Base-by-base conservation (phyloP, 495 filamentous ascomycete species). In the Neurospora sp. region DNA sequence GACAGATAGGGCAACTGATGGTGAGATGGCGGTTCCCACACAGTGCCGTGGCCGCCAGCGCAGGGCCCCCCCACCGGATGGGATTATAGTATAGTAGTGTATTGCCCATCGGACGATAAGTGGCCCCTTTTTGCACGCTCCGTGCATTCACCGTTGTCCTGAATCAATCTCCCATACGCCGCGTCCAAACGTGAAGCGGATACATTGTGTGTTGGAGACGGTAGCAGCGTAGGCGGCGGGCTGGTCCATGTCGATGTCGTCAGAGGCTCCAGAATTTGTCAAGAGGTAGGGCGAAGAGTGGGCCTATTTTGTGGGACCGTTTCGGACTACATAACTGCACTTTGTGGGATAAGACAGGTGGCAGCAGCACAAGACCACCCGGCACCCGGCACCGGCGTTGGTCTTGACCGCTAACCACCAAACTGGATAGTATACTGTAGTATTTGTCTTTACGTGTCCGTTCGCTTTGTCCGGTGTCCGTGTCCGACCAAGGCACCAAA, bases 201-300 rank as follows among this genome's bases (percentile, higher is more conserved):
- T 3, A 65, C 53, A 65, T 35, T 35, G 27, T 61, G 27, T 27
- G 27, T 61, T 16, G 12, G 53, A 31, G 27, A 65, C 27, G 6
- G 27, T 65, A 35, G 31, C 0, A 65, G 53, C 27, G 18, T 18
- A 65, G 27, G 27, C 27, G 27, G 53, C 27, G 53, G 53, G 53
- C 27, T 18, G 18, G 53, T 35, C 53, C 53, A 77, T 89, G 84
- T 77, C 73, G 71, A 72, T 79, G 72, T 69, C 70, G 69, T 77
- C 76, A 74, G 39, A 16, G 69, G 22, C 41, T 16, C 71, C 69
- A 74, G 42, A 44, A 39, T 18, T 16, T 35, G 38, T 69, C 59
- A 20, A 20, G 31, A 47, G 16, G 6, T 18, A 65, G 53, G 53
- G 53, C 53, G 53, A 65, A 35, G 27, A 35, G 53, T 65, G 53